phyloP scores from a whole-genome alignment of 495 filamentous ascomycete species.

The Penicilliopsis zonata region DNA sequence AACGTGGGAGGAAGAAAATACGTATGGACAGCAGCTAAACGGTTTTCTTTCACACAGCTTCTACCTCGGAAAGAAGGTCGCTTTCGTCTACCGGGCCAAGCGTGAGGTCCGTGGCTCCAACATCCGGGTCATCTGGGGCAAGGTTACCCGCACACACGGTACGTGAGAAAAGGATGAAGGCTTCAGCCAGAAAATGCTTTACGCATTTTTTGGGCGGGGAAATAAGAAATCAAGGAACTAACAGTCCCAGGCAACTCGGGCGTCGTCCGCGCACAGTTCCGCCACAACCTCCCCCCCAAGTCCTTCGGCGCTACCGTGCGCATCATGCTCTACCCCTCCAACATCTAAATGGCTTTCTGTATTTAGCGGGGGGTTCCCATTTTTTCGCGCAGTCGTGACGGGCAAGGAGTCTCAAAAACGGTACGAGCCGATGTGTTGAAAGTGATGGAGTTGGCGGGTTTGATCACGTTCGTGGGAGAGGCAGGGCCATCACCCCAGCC shows the following conservation, averaged over 20 bases:
- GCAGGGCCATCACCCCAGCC: constrained; percentile 33
- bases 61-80: constrained; percentile 92
- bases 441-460: constrained; percentile 35
- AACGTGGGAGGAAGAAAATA: background rate
- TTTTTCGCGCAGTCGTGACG: constrained; percentile 30
- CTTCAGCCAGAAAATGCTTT: background rate
- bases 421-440: constrained; percentile 33
- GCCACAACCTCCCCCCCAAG: constrained; percentile 84
- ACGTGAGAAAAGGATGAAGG: constrained; percentile 21
- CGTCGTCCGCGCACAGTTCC: constrained; percentile 92
- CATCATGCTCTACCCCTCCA: constrained; percentile 96
- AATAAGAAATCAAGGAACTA: background rate
- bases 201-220: background rate
- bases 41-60: constrained; percentile 38
- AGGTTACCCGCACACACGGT: constrained; percentile 92
- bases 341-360: constrained; percentile 33
- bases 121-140: constrained; percentile 98
- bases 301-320: constrained; percentile 94
- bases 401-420: constrained; percentile 32
- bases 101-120: constrained; percentile 90
- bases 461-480: constrained; percentile 36
- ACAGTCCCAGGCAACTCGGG: constrained; percentile 70
- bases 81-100: constrained; percentile 91
- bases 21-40: constrained; percentile 12
- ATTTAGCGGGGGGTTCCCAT: constrained; percentile 28